Percentiles rank a stretch among this genome's conserved stretches.
Evolutionary conservation across 495 filamentous ascomycete genomes (phyloP).

Genomic region (Neurospora sp.): DNA sequence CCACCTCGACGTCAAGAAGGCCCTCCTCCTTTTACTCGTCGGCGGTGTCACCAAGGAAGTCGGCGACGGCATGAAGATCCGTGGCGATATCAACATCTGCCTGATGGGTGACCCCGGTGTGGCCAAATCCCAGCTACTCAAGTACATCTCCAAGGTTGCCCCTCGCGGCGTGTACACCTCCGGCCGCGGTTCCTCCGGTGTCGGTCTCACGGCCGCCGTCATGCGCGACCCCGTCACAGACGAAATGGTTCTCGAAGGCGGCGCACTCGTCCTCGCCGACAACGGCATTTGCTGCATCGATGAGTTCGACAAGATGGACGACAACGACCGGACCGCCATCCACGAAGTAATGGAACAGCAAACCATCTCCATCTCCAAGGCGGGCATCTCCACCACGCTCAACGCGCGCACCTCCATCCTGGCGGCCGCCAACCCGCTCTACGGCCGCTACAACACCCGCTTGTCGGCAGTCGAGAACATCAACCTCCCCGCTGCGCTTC

Average conservation of each 20-base stretch:
- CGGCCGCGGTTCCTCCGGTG: constrained; percentile 88
- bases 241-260: constrained; percentile 97
- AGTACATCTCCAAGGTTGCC: constrained; percentile 97
- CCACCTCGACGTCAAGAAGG: constrained; percentile 96
- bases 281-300: constrained; percentile 99
- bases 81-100: constrained; percentile 97
- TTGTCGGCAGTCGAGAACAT: constrained; percentile 97
- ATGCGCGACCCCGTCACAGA: constrained; percentile 98
- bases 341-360: constrained; percentile 99
- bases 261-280: constrained; percentile 89
- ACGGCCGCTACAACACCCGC: constrained; percentile 94
- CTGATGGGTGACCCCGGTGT: constrained; percentile 99
- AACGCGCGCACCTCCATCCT: constrained; percentile 96
- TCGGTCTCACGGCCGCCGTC: constrained; percentile 93
- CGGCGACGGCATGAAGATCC: constrained; percentile 95
- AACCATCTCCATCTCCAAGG: constrained; percentile 97
- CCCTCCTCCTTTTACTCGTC: constrained; percentile 83
- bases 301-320: constrained; percentile 99
- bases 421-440: constrained; percentile 95
- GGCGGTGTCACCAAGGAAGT: constrained; percentile 96
- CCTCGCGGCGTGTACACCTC: constrained; percentile 97
- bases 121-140: constrained; percentile 93
- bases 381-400: constrained; percentile 89
- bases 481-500: constrained; percentile 88
- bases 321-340: constrained; percentile 89